Evolutionary conservation across 2,329 filamentous ascomycete genomes (phyloP), one percentile per base, ranked within the genome.

Genomic region (Aspergillus spinulosporus): DNA sequence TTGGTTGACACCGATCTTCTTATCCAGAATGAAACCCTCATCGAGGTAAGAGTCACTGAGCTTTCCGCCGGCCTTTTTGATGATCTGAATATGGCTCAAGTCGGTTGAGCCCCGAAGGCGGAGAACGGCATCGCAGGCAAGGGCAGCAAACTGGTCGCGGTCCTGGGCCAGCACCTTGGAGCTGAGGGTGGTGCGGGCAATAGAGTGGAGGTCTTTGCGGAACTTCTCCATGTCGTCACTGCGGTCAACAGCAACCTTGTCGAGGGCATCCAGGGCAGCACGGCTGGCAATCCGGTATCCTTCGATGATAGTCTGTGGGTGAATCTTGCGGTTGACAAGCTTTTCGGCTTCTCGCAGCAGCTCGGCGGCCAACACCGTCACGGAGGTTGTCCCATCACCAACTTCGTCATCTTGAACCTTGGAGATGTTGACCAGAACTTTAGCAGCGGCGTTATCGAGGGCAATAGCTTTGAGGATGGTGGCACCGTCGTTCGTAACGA

Each of bases 371-470:
- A 99, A 82, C 12, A 99, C 94, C 43, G 94, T 88, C 55, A 99
- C 94, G n/a, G 92, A 97, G 21, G 94, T 99, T 45, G 94, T 99
- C 57, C 94, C 94, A 73, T 99, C 94, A 71, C 94, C 94, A 26
- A 99, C 93, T 76, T 99, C 94, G 73, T 99, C 94, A 70, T 99
- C 94, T 75, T 99, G 94, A 4, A 99, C 94, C 79, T 99, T 99
- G 62, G 93, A 97, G 68, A 99, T 97, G 76, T 99, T 99, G 72
- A 99, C 94, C 42, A 99, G 83, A 4, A 99, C 94, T 80, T 99
- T 99, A 52, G 94, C 94, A 21, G 94, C 94, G 43, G 94, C 94
- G 74, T 99, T 99, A 76, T 99, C 94, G 71, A 99, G 88, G 43
- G 94, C 94, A 75, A 99, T 99, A 52, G 93, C 90, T 79, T 99